Conservation (phyloP, 345 rosid species). For the Citrus mangshanensis region DNA sequence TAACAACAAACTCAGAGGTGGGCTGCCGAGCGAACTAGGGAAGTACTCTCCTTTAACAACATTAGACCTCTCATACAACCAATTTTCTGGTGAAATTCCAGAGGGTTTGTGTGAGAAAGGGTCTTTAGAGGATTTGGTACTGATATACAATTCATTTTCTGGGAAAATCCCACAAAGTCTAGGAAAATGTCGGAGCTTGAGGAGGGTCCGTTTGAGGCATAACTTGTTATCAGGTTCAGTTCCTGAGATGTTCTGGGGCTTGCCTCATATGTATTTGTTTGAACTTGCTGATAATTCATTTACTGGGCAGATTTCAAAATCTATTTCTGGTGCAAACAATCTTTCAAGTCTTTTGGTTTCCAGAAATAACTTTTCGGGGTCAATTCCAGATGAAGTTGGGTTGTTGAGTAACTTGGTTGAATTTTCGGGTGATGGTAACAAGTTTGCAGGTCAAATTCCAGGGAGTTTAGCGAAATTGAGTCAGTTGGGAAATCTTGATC, state of each 20-base stretch:
- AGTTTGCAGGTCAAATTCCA: conserved; percentile 53
- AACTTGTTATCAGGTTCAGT: conserved; percentile 57
- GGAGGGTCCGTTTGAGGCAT: conserved; percentile 57
- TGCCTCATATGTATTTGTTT: conserved; percentile 57
- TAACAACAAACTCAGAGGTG: conserved; percentile 64
- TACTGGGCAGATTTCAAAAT: conserved; percentile 43
- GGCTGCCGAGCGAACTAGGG: conserved; percentile 65
- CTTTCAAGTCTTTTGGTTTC: conserved; percentile 62
- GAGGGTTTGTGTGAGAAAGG: conserved; percentile 53
- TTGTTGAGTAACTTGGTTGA: conserved; percentile 43
- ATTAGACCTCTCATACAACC: conserved; percentile 65
- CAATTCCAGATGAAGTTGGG: conserved; percentile 57
- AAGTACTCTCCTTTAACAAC: conserved; percentile 43
- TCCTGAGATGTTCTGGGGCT: conserved; percentile 71
- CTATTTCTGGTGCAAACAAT: conserved; percentile 54
- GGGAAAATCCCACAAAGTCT: conserved; percentile 61
- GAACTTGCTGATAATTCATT: conserved; percentile 62
- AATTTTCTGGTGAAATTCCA: conserved; percentile 64
- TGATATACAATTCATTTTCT: conserved; percentile 65
- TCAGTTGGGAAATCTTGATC: conserved; percentile 62
- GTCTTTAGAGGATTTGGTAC: conserved; percentile 43
- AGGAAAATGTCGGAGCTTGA: conserved; percentile 59
- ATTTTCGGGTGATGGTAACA: conserved; percentile 47
- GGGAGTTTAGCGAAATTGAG: conserved; percentile 46
- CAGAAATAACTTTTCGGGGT: conserved; percentile 57